These are phyloP conservation scores for Perkinsus chesapeaki DNA, from an alignment of 169 alveolate genomes.

Conservation along the genomic window DNA sequence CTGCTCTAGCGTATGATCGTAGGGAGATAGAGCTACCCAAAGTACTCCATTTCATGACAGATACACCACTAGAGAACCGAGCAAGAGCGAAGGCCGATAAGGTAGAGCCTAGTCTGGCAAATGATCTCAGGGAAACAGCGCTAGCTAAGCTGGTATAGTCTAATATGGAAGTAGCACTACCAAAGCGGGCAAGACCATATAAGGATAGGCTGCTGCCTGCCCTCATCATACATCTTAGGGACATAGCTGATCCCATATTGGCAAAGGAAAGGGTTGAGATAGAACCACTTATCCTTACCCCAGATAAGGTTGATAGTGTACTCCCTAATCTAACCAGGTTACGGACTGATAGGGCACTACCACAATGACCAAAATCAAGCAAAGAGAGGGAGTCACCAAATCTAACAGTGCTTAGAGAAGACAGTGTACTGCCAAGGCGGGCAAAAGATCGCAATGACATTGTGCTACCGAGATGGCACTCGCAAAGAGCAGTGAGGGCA, in stretches of 20 bases:
- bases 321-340: neutral
- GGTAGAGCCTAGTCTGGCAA: neutral
- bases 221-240: neutral
- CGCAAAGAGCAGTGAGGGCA: neutral
- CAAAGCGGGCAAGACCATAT: neutral
- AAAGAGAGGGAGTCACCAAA: neutral
- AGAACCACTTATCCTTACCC: neutral
- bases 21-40: neutral
- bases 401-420: neutral
- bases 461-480: neutral
- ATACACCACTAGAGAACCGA: conserved; percentile 4
- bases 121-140: neutral
- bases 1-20: neutral
- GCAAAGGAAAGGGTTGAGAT: neutral
- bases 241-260: neutral
- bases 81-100: neutral
- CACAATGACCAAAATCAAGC: neutral
- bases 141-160: neutral
- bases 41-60: neutral
- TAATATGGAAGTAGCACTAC: neutral
- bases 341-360: neutral
- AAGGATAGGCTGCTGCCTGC: neutral
- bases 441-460: conserved; percentile 5
- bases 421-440: neutral
- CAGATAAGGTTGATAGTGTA: neutral